Evolutionary conservation across 2,329 filamentous ascomycete species (phyloP).

Genomic region (Pseudocercospora eumusae): DNA sequence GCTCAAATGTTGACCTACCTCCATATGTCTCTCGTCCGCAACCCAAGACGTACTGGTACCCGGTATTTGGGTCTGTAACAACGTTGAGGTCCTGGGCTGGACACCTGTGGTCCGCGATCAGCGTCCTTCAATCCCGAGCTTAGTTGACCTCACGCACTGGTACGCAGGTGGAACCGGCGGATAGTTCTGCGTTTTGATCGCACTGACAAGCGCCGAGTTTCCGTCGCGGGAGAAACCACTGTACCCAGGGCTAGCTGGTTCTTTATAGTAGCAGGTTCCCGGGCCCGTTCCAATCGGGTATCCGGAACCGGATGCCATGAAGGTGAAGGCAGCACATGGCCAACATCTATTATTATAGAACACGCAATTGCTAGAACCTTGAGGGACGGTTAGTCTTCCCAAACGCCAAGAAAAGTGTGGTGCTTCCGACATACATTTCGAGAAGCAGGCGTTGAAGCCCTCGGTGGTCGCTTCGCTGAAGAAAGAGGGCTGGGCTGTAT

Average conservation of each 20-base stretch:
- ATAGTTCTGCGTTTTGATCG: conserved; percentile 6
- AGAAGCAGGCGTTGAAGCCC: conserved; percentile 1
- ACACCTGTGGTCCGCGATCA: conserved; percentile 1
- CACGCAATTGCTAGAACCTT: neutral
- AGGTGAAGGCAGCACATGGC: conserved; percentile 10
- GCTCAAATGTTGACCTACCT: neutral
- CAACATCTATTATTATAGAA: neutral
- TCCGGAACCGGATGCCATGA: no score
- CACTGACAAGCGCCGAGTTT: neutral
- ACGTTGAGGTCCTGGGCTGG: conserved; percentile 4
- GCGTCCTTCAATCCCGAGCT: neutral
- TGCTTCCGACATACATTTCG: neutral
- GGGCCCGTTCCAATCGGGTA: neutral
- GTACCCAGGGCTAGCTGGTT: no score
- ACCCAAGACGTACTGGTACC: conserved; percentile 9
- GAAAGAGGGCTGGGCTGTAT: neutral
- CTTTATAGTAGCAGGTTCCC: conserved; percentile 8
- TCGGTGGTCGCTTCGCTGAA: no score
- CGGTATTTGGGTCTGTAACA: conserved; percentile 13
- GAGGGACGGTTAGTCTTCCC: neutral
- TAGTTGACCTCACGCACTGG: neutral
- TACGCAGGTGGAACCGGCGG: conserved; percentile 12
- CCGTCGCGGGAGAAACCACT: neutral
- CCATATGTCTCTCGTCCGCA: conserved; percentile 5
- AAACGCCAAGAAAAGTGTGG: neutral